phyloP scores from a whole-genome alignment of 192 early-diverging fungal genomes.

The Backusella psychrophila region DNA sequence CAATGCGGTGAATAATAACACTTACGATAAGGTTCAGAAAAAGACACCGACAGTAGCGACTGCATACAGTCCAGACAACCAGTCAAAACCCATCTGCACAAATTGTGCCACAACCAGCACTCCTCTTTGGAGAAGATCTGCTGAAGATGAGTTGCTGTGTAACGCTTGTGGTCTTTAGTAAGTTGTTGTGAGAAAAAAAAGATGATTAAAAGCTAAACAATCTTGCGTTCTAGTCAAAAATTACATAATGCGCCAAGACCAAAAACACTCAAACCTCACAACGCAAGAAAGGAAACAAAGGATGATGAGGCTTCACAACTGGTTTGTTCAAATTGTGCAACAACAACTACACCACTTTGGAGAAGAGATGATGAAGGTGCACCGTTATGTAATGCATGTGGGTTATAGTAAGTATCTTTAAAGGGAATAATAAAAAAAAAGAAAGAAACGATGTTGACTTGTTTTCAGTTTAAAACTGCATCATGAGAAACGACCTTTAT shows the following conservation, averaged over 20 bases:
- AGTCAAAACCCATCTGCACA: conserved; percentile 44
- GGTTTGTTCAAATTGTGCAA: conserved; percentile 70
- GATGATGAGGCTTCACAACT: conserved; percentile 42
- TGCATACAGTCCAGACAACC: not conserved
- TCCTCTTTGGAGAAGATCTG: conserved; percentile 90
- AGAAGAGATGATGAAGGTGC: conserved; percentile 63
- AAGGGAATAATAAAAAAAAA: no score
- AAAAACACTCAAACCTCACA: conserved; percentile 73
- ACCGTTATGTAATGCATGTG: conserved; percentile 49
- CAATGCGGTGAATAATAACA: not conserved
- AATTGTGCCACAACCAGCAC: conserved; percentile 83
- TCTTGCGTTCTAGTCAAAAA: conserved; percentile 51
- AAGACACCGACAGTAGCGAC: not conserved
- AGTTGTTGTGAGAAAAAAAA: conserved; percentile 6
- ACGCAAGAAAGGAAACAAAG: conserved; percentile 52
- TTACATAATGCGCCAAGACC: conserved; percentile 85
- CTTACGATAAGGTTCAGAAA: not conserved
- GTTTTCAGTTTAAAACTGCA: conserved; percentile 24
- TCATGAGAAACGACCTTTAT: conserved; percentile 28
- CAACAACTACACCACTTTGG: conserved; percentile 92
- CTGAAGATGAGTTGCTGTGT: conserved; percentile 84
- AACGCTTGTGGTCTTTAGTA: conserved; percentile 97
- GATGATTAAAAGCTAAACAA: not conserved
- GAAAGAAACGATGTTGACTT: not conserved
- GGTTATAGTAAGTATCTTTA: conserved; percentile 39